Base-by-base conservation (phyloP, 139 green algal genomes). In the Nannochloris sp. region DNA sequence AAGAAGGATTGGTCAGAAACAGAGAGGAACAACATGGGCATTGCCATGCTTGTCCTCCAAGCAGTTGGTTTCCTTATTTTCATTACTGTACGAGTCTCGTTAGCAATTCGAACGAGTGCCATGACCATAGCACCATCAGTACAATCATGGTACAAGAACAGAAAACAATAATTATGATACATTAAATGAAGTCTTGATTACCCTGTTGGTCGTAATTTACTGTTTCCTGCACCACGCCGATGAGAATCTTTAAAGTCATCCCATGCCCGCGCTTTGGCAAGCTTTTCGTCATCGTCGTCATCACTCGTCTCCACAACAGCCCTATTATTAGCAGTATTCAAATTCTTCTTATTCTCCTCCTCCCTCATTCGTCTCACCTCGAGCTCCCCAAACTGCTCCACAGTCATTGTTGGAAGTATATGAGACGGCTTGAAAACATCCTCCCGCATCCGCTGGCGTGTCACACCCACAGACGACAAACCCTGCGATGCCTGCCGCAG, bases 201-300 rank as follows among this genome's bases (percentile, higher is more conserved):
- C 11, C 60, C 55, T 40, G 49, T 66, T 13, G 69, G 69, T 62
- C 75, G 74, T 33, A 87, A 61, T 66, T 92, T 94, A 71, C 79
- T 89, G 72, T 96, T 96, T 30, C 89, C 89, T 63, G 66, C 81
- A 9, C 89, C 89, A 2, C 62, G 37, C 0, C 83, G 87, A 63
- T 96, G 78, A 1, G 82, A 74, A 43, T 96, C 89, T 20, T 82
- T 83, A 56, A 74, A 96, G 62, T 96, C 89, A 56, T 96, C 89
- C 79, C 59, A 82, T 5, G 76, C 79, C 1, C 85, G 72, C 53
- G 71, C 44, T 56, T 71, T 57, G 12, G 3, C 37, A 48, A 62
- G 33, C 63, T 79, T 75, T 8, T 53, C n/a, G 51, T 82, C 59
- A 48, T 79, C 79, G 40, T 65, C 40, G 48, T 64, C 45, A n/a